Base-by-base conservation (phyloP, 495 filamentous ascomycete genomes). In the Penicillium cataractarum region DNA sequence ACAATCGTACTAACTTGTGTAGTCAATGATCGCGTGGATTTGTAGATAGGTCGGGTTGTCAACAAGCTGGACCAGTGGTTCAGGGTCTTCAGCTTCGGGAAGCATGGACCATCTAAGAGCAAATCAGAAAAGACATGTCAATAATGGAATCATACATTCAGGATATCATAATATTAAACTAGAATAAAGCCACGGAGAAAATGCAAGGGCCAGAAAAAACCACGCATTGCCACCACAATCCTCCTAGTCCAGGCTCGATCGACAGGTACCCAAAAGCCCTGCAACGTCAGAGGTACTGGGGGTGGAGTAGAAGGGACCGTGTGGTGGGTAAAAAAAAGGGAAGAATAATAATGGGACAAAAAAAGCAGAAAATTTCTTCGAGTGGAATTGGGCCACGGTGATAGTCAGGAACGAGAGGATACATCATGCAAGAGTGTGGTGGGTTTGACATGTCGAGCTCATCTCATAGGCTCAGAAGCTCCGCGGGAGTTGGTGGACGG, bases 281-380 rank as follows among this genome's bases (percentile, higher is more conserved):
- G 60, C 62, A 31, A 71, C 68, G 68, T 71, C 68, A 74, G 65
- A 69, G 67, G 67, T 65, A 58, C 32, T 4, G 31, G 32, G 33
- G 60, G 49, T 40, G 58, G 24, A 31, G 42, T 8, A 44, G 7
- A 10, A 13, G 33, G 33, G 12, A 12, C 33, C 33, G 4, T 37
- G 15, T 39, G 52, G 35, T 2, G 48, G 12, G 46, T 54, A 8
- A 12, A 6, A 1, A 6, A 1, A 22, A 46, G n/a, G 9, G 40
- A 19, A 22, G 29, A 37, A n/a, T n/a, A n/a, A n/a, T n/a, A n/a
- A n/a, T n/a, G n/a, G n/a, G n/a, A n/a, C n/a, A 46, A 52, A n/a
- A 21, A 19, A 46, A 48, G 37, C n/a, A 55, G 35, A 50, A 55
- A 55, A 48, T 55, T 61, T 55, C 40, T 37, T 26, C 57, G 33